A percentile compares a stretch with the other conserved stretches of the same genome.
Conservation (phyloP, 352 stramenopile genomes). For the Globisporangium nagaii region DNA sequence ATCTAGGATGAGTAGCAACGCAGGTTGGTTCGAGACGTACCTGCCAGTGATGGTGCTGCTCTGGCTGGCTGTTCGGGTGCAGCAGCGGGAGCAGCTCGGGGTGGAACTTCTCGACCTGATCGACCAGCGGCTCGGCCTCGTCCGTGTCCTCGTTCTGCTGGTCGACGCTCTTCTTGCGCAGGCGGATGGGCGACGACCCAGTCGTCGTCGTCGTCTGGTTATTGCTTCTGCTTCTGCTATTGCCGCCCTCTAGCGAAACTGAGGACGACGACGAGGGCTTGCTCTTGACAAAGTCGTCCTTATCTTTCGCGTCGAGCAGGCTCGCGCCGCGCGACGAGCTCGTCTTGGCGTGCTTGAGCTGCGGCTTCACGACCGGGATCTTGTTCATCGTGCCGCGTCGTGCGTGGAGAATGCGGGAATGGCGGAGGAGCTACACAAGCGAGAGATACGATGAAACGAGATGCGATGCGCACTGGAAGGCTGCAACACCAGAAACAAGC, state of each 20-base stretch:
- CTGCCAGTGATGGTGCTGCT: constrained; percentile 26
- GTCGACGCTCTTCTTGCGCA: constrained; percentile 14
- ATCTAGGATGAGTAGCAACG: no score
- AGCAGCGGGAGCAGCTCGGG: constrained; percentile 62
- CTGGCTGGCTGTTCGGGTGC: constrained; percentile 23
- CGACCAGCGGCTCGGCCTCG: constrained; percentile 21
- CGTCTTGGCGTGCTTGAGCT: constrained; percentile 24
- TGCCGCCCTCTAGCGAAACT: neutral
- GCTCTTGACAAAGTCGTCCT: neutral
- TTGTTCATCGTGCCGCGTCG: constrained; percentile 29
- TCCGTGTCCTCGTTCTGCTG: constrained; percentile 9
- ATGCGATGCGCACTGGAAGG: neutral
- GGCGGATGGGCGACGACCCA: no score
- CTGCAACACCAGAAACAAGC: constrained; percentile 6
- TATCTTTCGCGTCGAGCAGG: constrained; percentile 3
- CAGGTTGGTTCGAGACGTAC: no score
- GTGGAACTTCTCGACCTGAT: constrained; percentile 37
- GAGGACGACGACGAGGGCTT: neutral
- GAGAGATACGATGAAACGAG: neutral
- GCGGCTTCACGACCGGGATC: constrained; percentile 20
- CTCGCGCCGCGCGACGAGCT: constrained; percentile 19
- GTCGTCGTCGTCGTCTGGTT: neutral
- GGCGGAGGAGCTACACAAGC: neutral
- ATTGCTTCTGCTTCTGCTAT: neutral
- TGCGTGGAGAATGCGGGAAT: neutral